These are phyloP conservation scores for Lecanicillium sp. DNA, from an alignment of 2,329 filamentous ascomycete species.

Conservation along the genomic window DNA sequence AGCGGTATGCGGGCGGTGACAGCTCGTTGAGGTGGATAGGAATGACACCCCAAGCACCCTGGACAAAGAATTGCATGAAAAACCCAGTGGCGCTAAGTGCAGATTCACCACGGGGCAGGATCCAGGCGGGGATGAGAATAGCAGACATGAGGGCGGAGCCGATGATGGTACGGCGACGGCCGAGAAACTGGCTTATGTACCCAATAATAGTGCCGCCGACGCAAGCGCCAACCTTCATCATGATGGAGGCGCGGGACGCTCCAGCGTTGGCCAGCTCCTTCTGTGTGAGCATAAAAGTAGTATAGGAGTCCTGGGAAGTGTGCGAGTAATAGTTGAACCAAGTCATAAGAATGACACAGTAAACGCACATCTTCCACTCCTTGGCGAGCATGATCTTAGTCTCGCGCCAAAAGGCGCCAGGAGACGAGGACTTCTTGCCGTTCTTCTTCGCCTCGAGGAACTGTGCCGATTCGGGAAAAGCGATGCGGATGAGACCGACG, in stretches of 20 bases:
- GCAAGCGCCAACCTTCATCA: constrained; percentile 74
- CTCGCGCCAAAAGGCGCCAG: constrained; percentile 60
- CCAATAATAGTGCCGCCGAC: constrained; percentile 68
- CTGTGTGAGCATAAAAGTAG: constrained; percentile 69
- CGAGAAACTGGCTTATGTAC: constrained; percentile 69
- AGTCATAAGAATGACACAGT: constrained; percentile 73
- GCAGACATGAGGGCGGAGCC: constrained; percentile 53
- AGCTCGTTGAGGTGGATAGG: constrained; percentile 71
- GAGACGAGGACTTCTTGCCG: constrained; percentile 43
- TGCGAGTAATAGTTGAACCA: constrained; percentile 73
- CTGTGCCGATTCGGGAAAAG: constrained; percentile 69
- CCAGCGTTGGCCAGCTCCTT: constrained; percentile 60
- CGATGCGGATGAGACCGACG: constrained; percentile 60
- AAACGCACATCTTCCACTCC: constrained; percentile 73
- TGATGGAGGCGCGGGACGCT: constrained; percentile 68
- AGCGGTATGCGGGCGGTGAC: constrained; percentile 63
- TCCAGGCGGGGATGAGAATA: constrained; percentile 63
- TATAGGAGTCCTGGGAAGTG: constrained; percentile 75
- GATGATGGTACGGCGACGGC: constrained; percentile 64
- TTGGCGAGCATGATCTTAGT: constrained; percentile 59
- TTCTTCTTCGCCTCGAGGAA: constrained; percentile 64
- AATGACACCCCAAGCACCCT: constrained; percentile 62
- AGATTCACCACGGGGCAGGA: constrained; percentile 54
- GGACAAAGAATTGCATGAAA: constrained; percentile 63
- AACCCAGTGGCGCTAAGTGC: constrained; percentile 59